Evolutionary conservation across 352 stramenopile species (phyloP), one percentile per base, ranked within the genome.

Genomic region (Achlya hypogyna): DNA sequence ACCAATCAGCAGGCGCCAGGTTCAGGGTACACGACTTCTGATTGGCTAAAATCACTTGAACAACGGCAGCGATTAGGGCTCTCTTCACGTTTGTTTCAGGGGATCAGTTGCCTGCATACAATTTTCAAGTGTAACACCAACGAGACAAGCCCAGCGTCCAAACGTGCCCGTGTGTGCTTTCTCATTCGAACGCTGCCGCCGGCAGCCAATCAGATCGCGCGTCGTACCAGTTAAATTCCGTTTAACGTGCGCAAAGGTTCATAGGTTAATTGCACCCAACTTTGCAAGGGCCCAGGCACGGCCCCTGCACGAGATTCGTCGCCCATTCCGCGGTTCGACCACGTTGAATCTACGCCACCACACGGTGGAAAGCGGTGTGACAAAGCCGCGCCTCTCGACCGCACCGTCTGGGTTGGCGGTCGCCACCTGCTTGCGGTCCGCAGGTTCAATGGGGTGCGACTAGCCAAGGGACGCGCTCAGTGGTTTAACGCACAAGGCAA

Each of bases 81-180:
- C 38, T 18, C 6, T 10, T 3, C 34, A 9, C n/a, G 38, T 18
- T 45, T 45, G 38, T 45, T 45, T n/a, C 38, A n/a, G 38, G 38
- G 38, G 38, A 45, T 45, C 38, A 45, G 38, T 45, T 18, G 38
- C 6, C 2, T 18, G n/a, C 38, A 45, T 45, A 45, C 38, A 45
- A 45, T n/a, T 10, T 1, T 18, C 38, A 45, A 45, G 38, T 45
- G 38, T 45, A 45, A 1, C n/a, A 27, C 16, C n/a, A 56, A 56
- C n/a, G 49, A 56, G 49, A 56, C 49, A 56, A 56, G 49, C 49
- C 49, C 49, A 56, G 49, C 22, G 42, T 22, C 42, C 22, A 49
- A 49, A 22, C 18, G 42, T 49, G 42, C 22, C 42, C 22, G 18
- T 56, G 49, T 56, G 10, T 56, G 14, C 31, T 56, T 10, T 10